These are phyloP conservation scores for Fonsecaea pugnacius DNA, from an alignment of 2,329 filamentous ascomycete genomes.

Conservation along the genomic window DNA sequence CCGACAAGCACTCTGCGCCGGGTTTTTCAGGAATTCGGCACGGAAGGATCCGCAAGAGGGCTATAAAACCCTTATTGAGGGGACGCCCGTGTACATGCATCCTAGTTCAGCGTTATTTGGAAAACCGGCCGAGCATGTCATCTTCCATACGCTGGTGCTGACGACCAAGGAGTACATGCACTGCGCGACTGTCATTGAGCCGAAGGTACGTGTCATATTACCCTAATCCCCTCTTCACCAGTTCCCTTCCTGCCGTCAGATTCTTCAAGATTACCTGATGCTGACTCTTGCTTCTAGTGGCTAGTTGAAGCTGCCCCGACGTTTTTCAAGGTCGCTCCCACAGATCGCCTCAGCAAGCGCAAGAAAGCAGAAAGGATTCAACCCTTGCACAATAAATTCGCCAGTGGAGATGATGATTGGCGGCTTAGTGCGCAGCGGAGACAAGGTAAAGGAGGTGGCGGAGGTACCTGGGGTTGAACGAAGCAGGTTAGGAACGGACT, in stretches of 20 bases:
- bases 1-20: slow-evolving; percentile 83
- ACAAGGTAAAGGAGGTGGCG: slow-evolving; percentile 80
- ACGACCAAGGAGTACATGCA: slow-evolving; percentile 96
- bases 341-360: slow-evolving; percentile 82
- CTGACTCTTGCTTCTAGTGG: slow-evolving; percentile 51
- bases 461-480: slow-evolving; percentile 80
- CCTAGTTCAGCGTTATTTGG: slow-evolving; percentile 90
- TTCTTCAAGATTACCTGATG: background rate
- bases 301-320: slow-evolving; percentile 96
- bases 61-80: slow-evolving; percentile 96
- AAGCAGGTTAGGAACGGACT: background rate
- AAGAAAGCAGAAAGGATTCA: slow-evolving; percentile 95
- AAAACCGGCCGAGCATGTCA: slow-evolving; percentile 94
- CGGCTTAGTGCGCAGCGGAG: slow-evolving; percentile 83
- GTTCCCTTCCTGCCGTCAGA: background rate
- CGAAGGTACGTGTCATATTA: slow-evolving; percentile 59
- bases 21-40: slow-evolving; percentile 94
- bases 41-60: slow-evolving; percentile 95
- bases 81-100: slow-evolving; percentile 93
- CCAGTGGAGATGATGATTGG: slow-evolving; percentile 95
- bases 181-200: slow-evolving; percentile 87
- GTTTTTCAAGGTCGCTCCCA: slow-evolving; percentile 96
- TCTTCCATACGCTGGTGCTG: slow-evolving; percentile 71
- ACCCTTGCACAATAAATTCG: slow-evolving; percentile 91
- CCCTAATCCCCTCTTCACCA: background rate